phyloP scores from a whole-genome alignment of 2,329 filamentous ascomycete species.

The Fusarium proliferatum region DNA sequence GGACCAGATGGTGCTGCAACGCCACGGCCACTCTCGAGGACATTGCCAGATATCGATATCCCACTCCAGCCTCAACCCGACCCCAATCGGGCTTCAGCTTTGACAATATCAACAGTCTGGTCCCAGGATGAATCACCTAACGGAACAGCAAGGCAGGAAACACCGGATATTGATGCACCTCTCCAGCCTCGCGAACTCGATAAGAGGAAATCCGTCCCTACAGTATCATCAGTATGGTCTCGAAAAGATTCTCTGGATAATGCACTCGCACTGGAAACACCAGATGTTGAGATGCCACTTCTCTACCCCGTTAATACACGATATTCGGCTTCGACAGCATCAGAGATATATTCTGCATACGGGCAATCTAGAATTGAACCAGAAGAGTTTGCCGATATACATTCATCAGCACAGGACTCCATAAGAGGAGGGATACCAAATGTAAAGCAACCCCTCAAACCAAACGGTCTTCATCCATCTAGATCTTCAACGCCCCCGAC shows the following conservation, averaged over 20 bases:
- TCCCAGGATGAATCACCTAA: constrained; percentile 10
- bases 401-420: constrained; percentile 4
- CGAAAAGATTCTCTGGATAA: neutral
- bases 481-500: constrained; percentile 21
- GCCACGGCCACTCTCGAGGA: constrained; percentile 22
- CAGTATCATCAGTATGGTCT: constrained; percentile 16
- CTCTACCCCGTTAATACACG: constrained; percentile 10
- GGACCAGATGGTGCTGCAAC: constrained; percentile 12
- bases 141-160: constrained; percentile 1
- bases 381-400: constrained; percentile 18
- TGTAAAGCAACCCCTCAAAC: constrained; percentile 8
- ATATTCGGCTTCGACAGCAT: constrained; percentile 31
- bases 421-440: constrained; percentile 19
- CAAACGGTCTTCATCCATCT: constrained; percentile 11
- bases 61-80: constrained; percentile 7
- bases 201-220: constrained; percentile 15
- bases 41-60: constrained; percentile 24
- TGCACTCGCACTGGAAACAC: constrained; percentile 6
- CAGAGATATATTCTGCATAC: constrained; percentile 21
- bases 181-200: constrained; percentile 20
- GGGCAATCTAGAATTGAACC: constrained; percentile 1
- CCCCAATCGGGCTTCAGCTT: constrained; percentile 15
- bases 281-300: constrained; percentile 19
- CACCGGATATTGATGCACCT: constrained; percentile 21
- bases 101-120: constrained; percentile 29